Evolutionary conservation across 768 basidiomycete species (phyloP), one percentile per base, ranked within the genome.

Genomic region (Russula dissimulans): DNA sequence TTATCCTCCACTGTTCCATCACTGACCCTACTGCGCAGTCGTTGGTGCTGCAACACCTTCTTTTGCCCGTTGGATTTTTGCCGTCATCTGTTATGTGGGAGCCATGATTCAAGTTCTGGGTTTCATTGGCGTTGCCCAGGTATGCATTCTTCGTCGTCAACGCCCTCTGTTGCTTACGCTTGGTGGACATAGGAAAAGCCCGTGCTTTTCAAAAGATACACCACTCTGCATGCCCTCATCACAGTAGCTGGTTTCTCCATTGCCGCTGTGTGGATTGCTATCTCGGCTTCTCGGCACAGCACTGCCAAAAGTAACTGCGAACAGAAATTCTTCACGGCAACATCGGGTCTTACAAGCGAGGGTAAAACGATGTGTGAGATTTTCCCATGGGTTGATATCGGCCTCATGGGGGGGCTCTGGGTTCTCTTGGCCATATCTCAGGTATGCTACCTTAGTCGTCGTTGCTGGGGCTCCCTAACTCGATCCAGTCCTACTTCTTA

Each of bases 351-450:
- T 52, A 70, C 72, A 14, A 67, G 71, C 41, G 81, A 91, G 70
- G 89, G 84, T 6, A 71, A 84, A 39, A 83, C 81, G 5, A 78
- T 98, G 26, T 99, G 97, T 74, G 77, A 85, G 49, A 87, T 97
- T 56, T 95, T 97, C 69, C 79, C 92, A 5, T 97, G 93, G 91
- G 89, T 91, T 10, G 89, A 90, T 67, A 77, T 97, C 14, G 95
- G 95, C 41, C 75, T 97, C 57, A 95, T 98, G 92, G 87, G 79
- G 18, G 91, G 82, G 8, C 76, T 97, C 6, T 97, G 94, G 90
- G 72, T 89, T 10, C 68, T 97, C 15, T 76, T 97, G 31, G 81
- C 80, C n/a, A 75, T 86, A 62, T 75, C 89, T 39, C 92, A 95
- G 71, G 87, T 87, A 71, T 66, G 85, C 67, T 58, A 45, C 52